These are phyloP conservation scores for Verticillium isaacii DNA, from an alignment of 2,329 filamentous ascomycete species.

Conservation along the genomic window DNA sequence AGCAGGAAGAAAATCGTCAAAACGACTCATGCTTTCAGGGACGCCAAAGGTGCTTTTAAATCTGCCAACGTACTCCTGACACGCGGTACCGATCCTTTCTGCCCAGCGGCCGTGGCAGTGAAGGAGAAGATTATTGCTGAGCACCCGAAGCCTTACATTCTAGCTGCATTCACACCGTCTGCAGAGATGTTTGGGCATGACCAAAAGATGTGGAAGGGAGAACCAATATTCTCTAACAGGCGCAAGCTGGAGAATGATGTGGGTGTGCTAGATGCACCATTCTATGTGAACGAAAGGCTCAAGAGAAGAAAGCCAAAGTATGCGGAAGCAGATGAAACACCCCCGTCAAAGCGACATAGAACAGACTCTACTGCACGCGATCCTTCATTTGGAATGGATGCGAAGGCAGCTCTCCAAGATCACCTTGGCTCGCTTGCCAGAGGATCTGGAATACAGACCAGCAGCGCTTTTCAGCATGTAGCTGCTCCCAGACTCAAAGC, in stretches of 20 bases:
- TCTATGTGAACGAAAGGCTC: constrained; percentile 31
- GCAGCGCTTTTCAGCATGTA: not conserved
- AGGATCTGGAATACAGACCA: not conserved
- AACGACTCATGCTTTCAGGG: constrained; percentile 39
- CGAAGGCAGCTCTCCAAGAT: not conserved
- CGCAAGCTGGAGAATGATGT: constrained; percentile 34
- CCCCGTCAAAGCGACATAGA: not conserved
- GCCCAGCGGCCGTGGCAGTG: constrained; percentile 33
- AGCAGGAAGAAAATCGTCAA: constrained; percentile 28
- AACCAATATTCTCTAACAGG: constrained; percentile 13
- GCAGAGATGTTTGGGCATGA: not conserved
- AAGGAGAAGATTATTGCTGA: constrained; percentile 38
- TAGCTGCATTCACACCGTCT: constrained; percentile 24
- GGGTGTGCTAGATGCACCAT: constrained; percentile 44
- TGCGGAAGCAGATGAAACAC: not conserved
- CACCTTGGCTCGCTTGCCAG: not conserved
- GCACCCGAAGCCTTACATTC: constrained; percentile 40
- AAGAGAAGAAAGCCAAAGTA: constrained; percentile 2
- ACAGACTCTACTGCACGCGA: not conserved
- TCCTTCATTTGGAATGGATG: not conserved
- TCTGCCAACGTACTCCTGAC: constrained; percentile 40
- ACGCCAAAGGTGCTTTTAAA: constrained; percentile 33
- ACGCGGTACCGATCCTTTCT: constrained; percentile 35
- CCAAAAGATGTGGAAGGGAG: constrained; percentile 8
- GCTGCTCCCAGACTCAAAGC: not conserved